Base-by-base conservation (phyloP, 257 asterid species). In the Anisodus tanguticus region DNA sequence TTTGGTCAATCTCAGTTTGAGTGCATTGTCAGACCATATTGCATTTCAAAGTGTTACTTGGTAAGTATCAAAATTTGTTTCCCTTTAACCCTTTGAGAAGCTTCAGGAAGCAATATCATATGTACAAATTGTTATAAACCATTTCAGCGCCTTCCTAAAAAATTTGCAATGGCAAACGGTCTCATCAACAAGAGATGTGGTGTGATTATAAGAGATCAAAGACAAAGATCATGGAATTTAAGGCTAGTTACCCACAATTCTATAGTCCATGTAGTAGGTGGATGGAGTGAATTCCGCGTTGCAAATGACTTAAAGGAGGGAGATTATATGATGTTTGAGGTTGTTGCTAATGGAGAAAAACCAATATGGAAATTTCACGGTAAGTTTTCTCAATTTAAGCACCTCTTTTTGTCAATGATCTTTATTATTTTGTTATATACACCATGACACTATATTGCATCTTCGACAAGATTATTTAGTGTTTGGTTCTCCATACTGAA, bases 291-390 rank as follows among this genome's bases (percentile, higher is more conserved):
- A 15, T 74, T 74, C 19, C 13, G 11, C 6, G 0, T 12, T 47
- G 80, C 4, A 9, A 49, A 74, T 74, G 3, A 71, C 80, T 72
- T 72, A 4, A 47, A 11, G 43, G 41, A 10, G 60, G 80, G 60
- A 19, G 60, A 72, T 47, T 4, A 7, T 19, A 72, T 72, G n/a
- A 47, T 0, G 8, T 72, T 72, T 47, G 60, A 47, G 60, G 80
- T 72, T 47, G 80, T 47, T 72, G 5, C 80, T 47, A 11, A 47
- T 19, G 80, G 60, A 47, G 60, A 19, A 49, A 72, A 13, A 3
- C 80, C 80, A 19, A 47, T 47, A n/a, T 72, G 80, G 80, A 72
- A 72, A 72, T 72, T 74, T 71, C 79, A n/a, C 35, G 26, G 57
- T 17, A 70, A 43, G 79, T 70, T 45, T 5, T 45, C 59, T 11